phyloP scores from a whole-genome alignment of 768 basidiomycete species.

The Boletus pseudopeckii region DNA sequence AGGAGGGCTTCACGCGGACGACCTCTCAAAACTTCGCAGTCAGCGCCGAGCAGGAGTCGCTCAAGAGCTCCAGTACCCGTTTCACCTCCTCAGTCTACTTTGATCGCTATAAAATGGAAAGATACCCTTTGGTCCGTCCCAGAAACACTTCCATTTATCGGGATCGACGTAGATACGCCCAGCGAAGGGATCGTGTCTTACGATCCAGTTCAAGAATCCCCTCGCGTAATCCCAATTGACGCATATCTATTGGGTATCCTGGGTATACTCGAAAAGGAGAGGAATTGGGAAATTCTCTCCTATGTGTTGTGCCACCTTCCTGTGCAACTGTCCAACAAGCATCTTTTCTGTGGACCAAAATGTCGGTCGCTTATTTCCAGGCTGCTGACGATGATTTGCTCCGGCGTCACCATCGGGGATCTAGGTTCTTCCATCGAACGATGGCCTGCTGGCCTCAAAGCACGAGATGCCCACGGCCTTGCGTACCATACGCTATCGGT shows the following conservation, averaged over 20 bases:
- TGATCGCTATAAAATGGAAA: constrained; percentile 33
- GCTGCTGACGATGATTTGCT: constrained; percentile 66
- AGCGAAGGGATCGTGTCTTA: constrained; percentile 69
- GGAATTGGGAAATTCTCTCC: constrained; percentile 90
- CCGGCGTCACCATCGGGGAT: constrained; percentile 54
- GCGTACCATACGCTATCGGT: constrained; percentile 87
- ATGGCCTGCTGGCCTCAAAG: constrained; percentile 61
- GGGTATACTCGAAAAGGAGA: constrained; percentile 66
- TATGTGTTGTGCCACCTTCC: constrained; percentile 92
- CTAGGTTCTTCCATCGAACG: constrained; percentile 54
- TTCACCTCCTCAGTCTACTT: constrained; percentile 24
- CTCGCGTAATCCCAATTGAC: constrained; percentile 66
- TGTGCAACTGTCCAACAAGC: constrained; percentile 89
- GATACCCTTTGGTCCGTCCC: constrained; percentile 67
- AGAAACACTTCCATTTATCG: constrained; percentile 56
- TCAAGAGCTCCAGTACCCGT: constrained; percentile 49
- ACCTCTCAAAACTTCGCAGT: constrained; percentile 40
- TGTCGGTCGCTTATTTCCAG: constrained; percentile 59
- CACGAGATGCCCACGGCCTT: constrained; percentile 81
- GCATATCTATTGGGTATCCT: constrained; percentile 63
- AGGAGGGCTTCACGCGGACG: constrained; percentile 52
- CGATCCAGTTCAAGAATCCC: constrained; percentile 45
- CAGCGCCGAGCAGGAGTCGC: constrained; percentile 55
- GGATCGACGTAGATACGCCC: constrained; percentile 54
- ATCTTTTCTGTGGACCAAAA: constrained; percentile 90